Evolutionary conservation across 805 yeast species (phyloP), one percentile per base, ranked within the genome.

Genomic region (Pichia cabralensis): DNA sequence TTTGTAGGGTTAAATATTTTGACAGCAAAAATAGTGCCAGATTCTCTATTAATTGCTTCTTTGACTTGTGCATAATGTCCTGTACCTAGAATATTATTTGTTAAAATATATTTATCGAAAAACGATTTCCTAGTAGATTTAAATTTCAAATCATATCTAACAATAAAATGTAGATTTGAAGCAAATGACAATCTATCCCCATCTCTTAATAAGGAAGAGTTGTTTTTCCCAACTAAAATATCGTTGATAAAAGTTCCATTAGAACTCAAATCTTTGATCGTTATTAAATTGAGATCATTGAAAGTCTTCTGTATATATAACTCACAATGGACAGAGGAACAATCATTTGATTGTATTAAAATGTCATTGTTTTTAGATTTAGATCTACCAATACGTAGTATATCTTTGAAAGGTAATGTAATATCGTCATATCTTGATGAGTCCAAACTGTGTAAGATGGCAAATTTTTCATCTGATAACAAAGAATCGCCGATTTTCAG

Each of bases 51-150:
- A 7, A 63, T 61, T 3, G 84, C 84, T 44, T 78, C 82, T 49
- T 74, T 77, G 3, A 81, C 92, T n/a, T 74, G 74, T 0, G 92
- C 89, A 48, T 81, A 81, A 55, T 81, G 89, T 1, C 92, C 92
- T 4, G 79, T 59, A 0, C 92, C 92, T 16, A 81, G 55, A 42
- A 76, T 72, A 36, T 62, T 64, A 1, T 82, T 83, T 9, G 42
- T 36, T 14, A 72, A 39, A 6, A 69, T 60, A 45, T 71, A 72
- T 37, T 69, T 67, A 47, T 77, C 81, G 41, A 68, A 72, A 35
- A 80, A 73, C 3, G 79, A 64, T 19, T 25, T 9, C 17, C 53
- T 40, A 30, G 40, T 28, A 13, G 31, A 14, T 21, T 37, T 31
- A 22, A 26, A 26, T 35, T 41, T 35, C 45, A 31, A 31, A 8